phyloP scores from a whole-genome alignment of 345 rosid genomes.

The Brassica napus region DNA sequence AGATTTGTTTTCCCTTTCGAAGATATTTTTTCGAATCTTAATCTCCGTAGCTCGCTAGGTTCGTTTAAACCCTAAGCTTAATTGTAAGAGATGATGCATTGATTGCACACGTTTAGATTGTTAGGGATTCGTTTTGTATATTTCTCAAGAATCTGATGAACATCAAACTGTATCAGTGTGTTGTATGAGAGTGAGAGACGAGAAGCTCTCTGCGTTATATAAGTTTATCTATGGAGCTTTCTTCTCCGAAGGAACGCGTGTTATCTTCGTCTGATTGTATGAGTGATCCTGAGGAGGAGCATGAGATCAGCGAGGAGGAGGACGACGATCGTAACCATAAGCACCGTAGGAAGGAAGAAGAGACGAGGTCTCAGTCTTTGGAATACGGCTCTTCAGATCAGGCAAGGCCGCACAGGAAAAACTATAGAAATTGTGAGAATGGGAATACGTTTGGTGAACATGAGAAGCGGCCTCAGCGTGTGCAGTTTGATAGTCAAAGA shows the following conservation, averaged over 20 bases:
- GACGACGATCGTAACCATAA: constrained; percentile 98
- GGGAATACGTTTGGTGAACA: constrained; percentile 62
- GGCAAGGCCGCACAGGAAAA: constrained; percentile 67
- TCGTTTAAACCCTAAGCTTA: background rate
- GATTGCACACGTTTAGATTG: background rate
- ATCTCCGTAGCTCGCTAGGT: background rate
- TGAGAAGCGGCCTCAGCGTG: constrained; percentile 64
- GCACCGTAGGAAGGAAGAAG: constrained; percentile 95
- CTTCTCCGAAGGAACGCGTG: constrained; percentile 60
- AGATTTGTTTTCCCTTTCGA: background rate
- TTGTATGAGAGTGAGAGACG: constrained; percentile 26
- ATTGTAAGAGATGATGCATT: background rate
- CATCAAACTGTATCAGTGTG: constrained; percentile 12
- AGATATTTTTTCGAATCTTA: background rate
- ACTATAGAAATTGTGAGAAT: constrained; percentile 59
- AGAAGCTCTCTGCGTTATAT: constrained; percentile 21
- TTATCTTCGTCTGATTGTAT: constrained; percentile 66
- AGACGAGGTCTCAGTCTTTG: constrained; percentile 63
- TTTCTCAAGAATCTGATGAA: constrained; percentile 25
- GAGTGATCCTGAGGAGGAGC: constrained; percentile 85
- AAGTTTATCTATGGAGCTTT: constrained; percentile 63
- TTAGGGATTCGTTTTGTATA: constrained; percentile 2
- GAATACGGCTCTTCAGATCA: constrained; percentile 70
- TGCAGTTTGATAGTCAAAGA: constrained; percentile 65
- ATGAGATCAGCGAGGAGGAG: constrained; percentile 94